Evolutionary conservation across 2,329 filamentous ascomycete species (phyloP).

Genomic region (Microcera coccophila): DNA sequence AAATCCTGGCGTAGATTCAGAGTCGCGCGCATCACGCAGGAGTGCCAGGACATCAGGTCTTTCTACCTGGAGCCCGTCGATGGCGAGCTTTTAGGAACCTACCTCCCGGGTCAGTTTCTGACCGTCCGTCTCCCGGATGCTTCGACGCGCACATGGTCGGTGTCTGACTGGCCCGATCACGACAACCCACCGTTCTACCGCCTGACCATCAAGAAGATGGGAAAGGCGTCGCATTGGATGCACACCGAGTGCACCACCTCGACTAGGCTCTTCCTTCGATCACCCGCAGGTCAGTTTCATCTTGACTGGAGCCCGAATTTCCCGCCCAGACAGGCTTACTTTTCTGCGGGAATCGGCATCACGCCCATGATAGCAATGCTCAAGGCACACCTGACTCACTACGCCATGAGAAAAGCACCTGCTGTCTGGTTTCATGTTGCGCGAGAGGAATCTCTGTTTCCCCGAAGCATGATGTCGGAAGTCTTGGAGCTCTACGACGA

Average conservation of each 20-base stretch:
- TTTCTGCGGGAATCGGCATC: not conserved
- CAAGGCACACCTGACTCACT: not conserved
- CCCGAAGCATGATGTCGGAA: not conserved
- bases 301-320: not conserved
- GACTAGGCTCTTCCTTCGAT: not conserved
- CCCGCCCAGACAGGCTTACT: not conserved
- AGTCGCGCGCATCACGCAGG: not conserved
- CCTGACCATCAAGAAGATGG: not conserved
- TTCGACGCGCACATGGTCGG: not conserved
- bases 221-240: not conserved
- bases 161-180: not conserved
- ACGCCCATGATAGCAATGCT: not conserved
- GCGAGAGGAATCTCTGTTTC: not conserved
- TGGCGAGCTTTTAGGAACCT: not conserved
- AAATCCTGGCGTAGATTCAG: not conserved
- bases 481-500: not conserved
- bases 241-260: not conserved
- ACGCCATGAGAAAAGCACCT: not conserved
- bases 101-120: not conserved
- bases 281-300: not conserved
- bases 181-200: not conserved
- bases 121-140: not conserved
- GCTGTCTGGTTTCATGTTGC: not conserved
- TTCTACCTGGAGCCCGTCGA: not conserved
- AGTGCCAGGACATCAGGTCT: not conserved